phyloP scores from a whole-genome alignment of 1,284 basidiomycete genomes.

The Rhizoctonia solani region DNA sequence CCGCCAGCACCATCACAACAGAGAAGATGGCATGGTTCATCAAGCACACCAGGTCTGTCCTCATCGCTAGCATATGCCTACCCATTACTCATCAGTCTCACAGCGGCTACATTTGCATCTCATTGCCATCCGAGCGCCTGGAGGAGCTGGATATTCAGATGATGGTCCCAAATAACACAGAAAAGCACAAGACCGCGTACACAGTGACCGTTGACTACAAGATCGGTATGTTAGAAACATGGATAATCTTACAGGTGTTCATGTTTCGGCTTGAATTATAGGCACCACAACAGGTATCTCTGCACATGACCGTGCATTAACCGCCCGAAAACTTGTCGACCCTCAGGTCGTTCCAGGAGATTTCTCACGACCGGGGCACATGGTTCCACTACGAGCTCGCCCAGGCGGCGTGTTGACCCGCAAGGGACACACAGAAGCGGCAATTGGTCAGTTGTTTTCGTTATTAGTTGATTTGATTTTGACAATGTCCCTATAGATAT shows the following conservation, averaged over 20 bases:
- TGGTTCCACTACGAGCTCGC: conserved; percentile 90
- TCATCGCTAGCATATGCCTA: not conserved
- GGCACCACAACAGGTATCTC: conserved; percentile 96
- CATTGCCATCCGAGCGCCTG: conserved; percentile 77
- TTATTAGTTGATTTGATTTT: conserved; percentile 10
- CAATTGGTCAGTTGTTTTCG: conserved; percentile 57
- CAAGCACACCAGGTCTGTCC: conserved; percentile 82
- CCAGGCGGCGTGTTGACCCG: conserved; percentile 83
- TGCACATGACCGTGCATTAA: conserved; percentile 90
- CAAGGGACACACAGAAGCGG: conserved; percentile 92
- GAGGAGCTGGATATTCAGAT: conserved; percentile 86
- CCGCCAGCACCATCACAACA: conserved; percentile 79
- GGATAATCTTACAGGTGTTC: not conserved
- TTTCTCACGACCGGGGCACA: conserved; percentile 92
- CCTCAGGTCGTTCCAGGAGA: conserved; percentile 58
- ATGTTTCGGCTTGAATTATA: conserved; percentile 44
- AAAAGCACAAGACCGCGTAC: conserved; percentile 93
- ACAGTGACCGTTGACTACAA: conserved; percentile 96
- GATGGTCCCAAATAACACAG: conserved; percentile 92
- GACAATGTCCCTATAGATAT: conserved; percentile 60
- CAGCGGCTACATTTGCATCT: conserved; percentile 95
- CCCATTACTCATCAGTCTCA: not conserved
- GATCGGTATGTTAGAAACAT: conserved; percentile 56
- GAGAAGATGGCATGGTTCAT: conserved; percentile 99
- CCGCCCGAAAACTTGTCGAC: conserved; percentile 76